Base-by-base conservation (phyloP, 768 basidiomycete species). In the Naganishia kalamii region DNA sequence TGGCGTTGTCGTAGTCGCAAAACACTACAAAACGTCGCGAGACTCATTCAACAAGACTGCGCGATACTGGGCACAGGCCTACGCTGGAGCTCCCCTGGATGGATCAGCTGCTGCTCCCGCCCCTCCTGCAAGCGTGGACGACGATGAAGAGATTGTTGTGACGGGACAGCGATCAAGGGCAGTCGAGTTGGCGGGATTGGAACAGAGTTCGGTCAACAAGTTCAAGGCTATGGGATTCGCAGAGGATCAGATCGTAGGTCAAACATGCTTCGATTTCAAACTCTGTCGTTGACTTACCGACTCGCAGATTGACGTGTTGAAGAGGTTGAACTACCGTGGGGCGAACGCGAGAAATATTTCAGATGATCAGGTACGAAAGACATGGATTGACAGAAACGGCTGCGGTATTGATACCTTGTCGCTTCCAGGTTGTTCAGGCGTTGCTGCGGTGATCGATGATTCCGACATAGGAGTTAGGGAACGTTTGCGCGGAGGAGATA, bases 21-120 rank as follows among this genome's bases (percentile, higher is more conserved):
- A 96, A 77, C 94, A 96, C 74, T 98, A 89, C 72, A 88, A 89
- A 77, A 90, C 92, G 13, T 89, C 88, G 76, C 87, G 87, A 75
- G 80, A 81, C 27, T 87, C 88, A 71, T 98, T 98, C 70, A 89
- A 93, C 65, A 88, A 88, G 41, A 98, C 93, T 3, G 93, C 93
- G 63, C 83, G 84, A 43, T 92, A 93, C 77, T 98, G 93, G 93
- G 90, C 92, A 0, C 86, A 89, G 72, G 85, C 88, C 30, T 96
- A 96, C 75, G 93, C 93, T 2, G 88, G 87, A 48, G 89, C 86
- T 0, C 85, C 87, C 3, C 54, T 25, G 23, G 54, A 57, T 41
- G 54, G 35, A 21, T 35, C 54, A 15, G 35, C 54, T 2, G 70
- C 70, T 21, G 63, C 43, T 44, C 11, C 63, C 13, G 40, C 44